A percentile compares a stretch with the other conserved stretches of the same genome.
phyloP scores from a whole-genome alignment of 768 basidiomycete genomes.

The Brasilioporus rufonigricans region DNA sequence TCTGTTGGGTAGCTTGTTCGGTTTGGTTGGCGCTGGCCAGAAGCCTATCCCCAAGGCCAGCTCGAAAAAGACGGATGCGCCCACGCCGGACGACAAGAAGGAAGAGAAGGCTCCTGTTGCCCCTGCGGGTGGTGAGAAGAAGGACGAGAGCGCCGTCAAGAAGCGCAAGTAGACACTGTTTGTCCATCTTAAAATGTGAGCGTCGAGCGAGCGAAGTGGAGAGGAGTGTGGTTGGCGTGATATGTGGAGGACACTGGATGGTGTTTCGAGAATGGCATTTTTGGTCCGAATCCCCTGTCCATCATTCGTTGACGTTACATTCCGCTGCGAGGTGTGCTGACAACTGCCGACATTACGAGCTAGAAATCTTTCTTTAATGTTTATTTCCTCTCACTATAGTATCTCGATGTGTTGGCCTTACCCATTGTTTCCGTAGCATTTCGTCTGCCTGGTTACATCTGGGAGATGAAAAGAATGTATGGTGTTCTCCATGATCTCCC shows the following conservation, averaged over 20 bases:
- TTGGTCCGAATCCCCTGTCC: not conserved
- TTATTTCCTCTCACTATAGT: not conserved
- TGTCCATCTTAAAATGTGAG: slow-evolving; percentile 9
- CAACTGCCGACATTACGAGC: not conserved
- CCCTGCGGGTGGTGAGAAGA: slow-evolving; percentile 70
- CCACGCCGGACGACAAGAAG: slow-evolving; percentile 65
- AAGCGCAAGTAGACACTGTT: slow-evolving; percentile 59
- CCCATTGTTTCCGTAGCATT: slow-evolving; percentile 14
- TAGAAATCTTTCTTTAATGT: slow-evolving; percentile 3
- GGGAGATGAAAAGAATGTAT: slow-evolving; percentile 24
- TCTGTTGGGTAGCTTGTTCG: slow-evolving; percentile 77
- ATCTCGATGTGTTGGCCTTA: slow-evolving; percentile 6
- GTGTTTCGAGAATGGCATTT: not conserved
- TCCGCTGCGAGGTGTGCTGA: slow-evolving; percentile 11
- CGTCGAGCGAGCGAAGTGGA: not conserved
- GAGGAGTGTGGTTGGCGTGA: slow-evolving; percentile 4
- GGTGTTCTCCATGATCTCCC: slow-evolving; percentile 15
- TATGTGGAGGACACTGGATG: slow-evolving; percentile 11
- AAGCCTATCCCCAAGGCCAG: slow-evolving; percentile 67
- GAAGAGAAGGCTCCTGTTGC: slow-evolving; percentile 64
- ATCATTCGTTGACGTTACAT: slow-evolving; percentile 10
- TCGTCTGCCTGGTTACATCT: too few species aligned
- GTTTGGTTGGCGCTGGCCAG: slow-evolving; percentile 71
- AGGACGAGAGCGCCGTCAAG: slow-evolving; percentile 65
- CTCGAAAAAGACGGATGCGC: slow-evolving; percentile 73